Base-by-base conservation (phyloP, 345 rosid species). In the Litchi chinensis region DNA sequence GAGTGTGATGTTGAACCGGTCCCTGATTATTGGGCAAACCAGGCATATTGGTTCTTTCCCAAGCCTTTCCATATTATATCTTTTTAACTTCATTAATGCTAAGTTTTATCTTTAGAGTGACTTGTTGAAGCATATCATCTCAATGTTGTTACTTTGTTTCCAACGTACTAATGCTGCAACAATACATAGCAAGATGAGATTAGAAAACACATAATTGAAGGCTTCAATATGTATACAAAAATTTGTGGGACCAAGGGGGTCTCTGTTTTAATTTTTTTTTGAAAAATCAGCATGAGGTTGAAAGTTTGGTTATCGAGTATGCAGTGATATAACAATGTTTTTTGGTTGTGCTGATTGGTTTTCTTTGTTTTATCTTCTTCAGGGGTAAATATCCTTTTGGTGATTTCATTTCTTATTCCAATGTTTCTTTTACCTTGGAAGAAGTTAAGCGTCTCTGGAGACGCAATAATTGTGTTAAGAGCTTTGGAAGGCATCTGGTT, bases 11-110 rank as follows among this genome's bases (percentile, higher is more conserved):
- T 79, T 96, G 87, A 94, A 94, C 82, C 95, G 99, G 84, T 96
- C 99, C 19, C 86, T 96, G 83, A 96, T 96, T 84, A 91, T 96
- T 87, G 98, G 98, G 86, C 97, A 96, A 85, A 94, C 98, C 95
- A 96, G 99, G 99, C 98, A 96, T 86, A 91, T 92, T 91, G 99
- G 97, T 96, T 88, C 98, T 93, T 92, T 86, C 95, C 88, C 88
- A 89, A 86, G 88, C 97, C 98, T 91, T 86, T 82, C 90, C 86
- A 79, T 87, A 79, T 87, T 86, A 65, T 67, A 41, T 66, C 32
- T 81, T 76, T 76, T 65, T 74, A 59, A 22, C 26, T 63, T 62
- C 71, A 13, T 39, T 50, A n/a, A 52, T 62, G 13, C 18, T 65
- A 57, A 10, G 66, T 81, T 65, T 11, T 69, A 40, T 57, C 16